phyloP scores from a whole-genome alignment of 345 rosid species.

The Boechera retrofracta region DNA sequence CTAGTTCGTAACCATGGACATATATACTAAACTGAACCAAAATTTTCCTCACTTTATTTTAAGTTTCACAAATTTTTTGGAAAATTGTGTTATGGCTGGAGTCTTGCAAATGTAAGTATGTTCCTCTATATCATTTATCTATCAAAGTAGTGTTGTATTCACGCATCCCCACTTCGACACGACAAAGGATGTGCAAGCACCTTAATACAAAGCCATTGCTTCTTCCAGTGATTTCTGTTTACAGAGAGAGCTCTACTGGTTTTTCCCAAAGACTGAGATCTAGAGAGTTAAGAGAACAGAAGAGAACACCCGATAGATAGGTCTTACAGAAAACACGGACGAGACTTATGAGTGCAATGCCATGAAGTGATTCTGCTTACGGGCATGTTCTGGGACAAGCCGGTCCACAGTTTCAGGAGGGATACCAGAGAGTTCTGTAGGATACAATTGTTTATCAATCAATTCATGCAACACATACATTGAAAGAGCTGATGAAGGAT shows the following conservation, averaged over 20 bases:
- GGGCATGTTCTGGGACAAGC: conserved; percentile 82
- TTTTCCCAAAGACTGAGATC: conserved; percentile 5
- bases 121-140: conserved; percentile 10
- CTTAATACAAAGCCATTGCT: conserved; percentile 3
- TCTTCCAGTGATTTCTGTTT: conserved; percentile 1
- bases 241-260: conserved; percentile 16
- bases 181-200: not conserved
- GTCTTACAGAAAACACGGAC: not conserved
- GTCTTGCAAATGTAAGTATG: not conserved
- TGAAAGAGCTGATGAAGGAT: not conserved
- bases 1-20: not conserved
- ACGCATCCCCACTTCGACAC: conserved; percentile 4
- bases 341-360: conserved; percentile 63
- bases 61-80: not conserved
- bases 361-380: conserved; percentile 89
- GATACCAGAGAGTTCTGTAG: conserved; percentile 71
- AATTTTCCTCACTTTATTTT: too few relatives aligned
- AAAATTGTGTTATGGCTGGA: not conserved
- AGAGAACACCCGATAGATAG: conserved; percentile 1
- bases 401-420: conserved; percentile 61
- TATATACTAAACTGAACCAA: not conserved
- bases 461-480: not conserved
- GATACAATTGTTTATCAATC: not conserved
- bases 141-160: conserved; percentile 1
- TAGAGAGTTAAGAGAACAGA: conserved; percentile 8